Percentiles rank a stretch among this genome's conserved stretches.
Conservation (phyloP, 495 filamentous ascomycete genomes). For the Choiromyces venosus region DNA sequence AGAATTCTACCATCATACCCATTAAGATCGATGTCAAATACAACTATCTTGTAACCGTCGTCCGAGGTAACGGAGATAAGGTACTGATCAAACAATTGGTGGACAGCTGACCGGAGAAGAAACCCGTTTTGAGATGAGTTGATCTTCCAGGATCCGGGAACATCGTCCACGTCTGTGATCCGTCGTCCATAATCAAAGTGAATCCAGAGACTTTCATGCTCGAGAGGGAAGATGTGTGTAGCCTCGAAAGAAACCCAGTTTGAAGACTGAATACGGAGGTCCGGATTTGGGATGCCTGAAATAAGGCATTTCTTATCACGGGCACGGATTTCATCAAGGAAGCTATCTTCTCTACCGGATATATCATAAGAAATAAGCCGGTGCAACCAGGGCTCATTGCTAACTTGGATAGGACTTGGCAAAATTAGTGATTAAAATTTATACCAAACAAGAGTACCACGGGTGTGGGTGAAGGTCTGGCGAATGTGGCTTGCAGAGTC, state of each 20-base stretch:
- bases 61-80: slow-evolving; percentile 25
- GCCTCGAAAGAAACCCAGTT: slow-evolving; percentile 20
- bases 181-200: slow-evolving; percentile 13
- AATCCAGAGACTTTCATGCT: slow-evolving; percentile 22
- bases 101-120: slow-evolving; percentile 22
- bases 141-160: slow-evolving; percentile 22
- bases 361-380: slow-evolving; percentile 23
- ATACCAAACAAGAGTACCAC: no score
- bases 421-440: background rate
- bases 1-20: slow-evolving; percentile 29
- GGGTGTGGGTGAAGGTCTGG: no score
- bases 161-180: slow-evolving; percentile 29
- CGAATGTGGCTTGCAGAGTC: background rate
- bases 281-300: slow-evolving; percentile 15
- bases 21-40: slow-evolving; percentile 19
- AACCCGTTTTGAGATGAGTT: slow-evolving; percentile 37
- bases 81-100: slow-evolving; percentile 33
- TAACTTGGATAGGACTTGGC: slow-evolving; percentile 21
- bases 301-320: slow-evolving; percentile 30
- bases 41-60: slow-evolving; percentile 36
- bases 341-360: slow-evolving; percentile 14
- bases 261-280: background rate
- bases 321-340: slow-evolving; percentile 24
- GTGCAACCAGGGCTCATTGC: slow-evolving; percentile 14
- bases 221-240: slow-evolving; percentile 26